Evolutionary conservation across 345 rosid species (phyloP).

Genomic region (Lepidium sativum): DNA sequence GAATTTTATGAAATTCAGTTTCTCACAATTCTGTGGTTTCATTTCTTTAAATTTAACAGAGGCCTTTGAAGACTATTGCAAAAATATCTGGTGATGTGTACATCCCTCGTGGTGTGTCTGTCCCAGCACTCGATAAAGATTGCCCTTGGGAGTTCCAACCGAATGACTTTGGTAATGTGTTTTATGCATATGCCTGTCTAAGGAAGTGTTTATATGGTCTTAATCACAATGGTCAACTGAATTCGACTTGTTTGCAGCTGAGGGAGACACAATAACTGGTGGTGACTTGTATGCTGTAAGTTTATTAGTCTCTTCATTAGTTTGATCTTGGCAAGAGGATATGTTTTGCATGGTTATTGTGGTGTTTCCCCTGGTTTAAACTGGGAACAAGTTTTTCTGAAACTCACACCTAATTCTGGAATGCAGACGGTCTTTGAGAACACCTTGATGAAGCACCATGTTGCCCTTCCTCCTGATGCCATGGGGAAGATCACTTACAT

Average conservation of each 20-base stretch:
- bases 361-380: neutral
- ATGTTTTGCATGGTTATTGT: neutral
- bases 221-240: conserved; percentile 10
- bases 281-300: conserved; percentile 99
- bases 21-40: conserved; percentile 11
- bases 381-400: neutral
- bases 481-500: conserved; percentile 92
- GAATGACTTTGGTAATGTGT: conserved; percentile 59
- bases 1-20: neutral
- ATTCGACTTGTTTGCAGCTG: conserved; percentile 45
- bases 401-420: conserved; percentile 7
- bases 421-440: conserved; percentile 92
- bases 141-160: conserved; percentile 91
- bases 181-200: neutral
- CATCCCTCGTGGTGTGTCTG: conserved; percentile 99
- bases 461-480: conserved; percentile 91
- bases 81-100: conserved; percentile 91
- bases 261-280: conserved; percentile 95
- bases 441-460: conserved; percentile 82
- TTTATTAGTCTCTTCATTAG: conserved; percentile 18
- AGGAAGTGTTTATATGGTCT: neutral
- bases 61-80: conserved; percentile 98
- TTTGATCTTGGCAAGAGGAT: conserved; percentile 1
- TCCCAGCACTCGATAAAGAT: conserved; percentile 97
- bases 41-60: conserved; percentile 33